These are phyloP conservation scores for Aspergillus conjunctus DNA, from an alignment of 495 filamentous ascomycete species.

Conservation along the genomic window DNA sequence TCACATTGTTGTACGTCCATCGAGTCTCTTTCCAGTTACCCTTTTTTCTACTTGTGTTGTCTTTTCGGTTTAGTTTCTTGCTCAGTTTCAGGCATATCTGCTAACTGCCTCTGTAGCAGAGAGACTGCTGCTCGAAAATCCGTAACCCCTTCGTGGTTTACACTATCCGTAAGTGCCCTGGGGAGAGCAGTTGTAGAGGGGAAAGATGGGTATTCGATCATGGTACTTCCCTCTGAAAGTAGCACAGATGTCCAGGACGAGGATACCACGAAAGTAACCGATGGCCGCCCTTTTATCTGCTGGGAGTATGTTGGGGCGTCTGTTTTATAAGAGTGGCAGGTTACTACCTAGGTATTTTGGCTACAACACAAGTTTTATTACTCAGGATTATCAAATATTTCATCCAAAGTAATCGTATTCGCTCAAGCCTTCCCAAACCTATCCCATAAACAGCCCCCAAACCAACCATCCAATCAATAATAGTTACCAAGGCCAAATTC, in stretches of 20 bases:
- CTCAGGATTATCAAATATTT: not conserved
- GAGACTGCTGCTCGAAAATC: constrained; percentile 21
- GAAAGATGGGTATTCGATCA: constrained; percentile 49
- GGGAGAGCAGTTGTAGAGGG: constrained; percentile 43
- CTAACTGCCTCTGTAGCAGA: constrained; percentile 12
- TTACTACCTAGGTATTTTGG: not conserved
- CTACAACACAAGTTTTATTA: not conserved
- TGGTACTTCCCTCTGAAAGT: constrained; percentile 27
- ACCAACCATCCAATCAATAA: not conserved
- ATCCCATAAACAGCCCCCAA: not conserved
- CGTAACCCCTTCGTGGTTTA: constrained; percentile 37
- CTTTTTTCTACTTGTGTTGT: not conserved
- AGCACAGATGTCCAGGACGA: not conserved
- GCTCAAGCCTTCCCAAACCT: not conserved
- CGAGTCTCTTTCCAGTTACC: not conserved
- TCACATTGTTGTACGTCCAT: constrained; percentile 44
- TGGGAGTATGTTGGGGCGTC: constrained; percentile 47
- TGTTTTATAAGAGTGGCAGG: constrained; percentile 14
- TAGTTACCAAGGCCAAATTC: not conserved
- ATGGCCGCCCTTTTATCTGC: constrained; percentile 30
- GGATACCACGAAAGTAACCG: not conserved
- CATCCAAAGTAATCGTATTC: constrained; percentile 5
- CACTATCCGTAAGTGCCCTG: constrained; percentile 40
- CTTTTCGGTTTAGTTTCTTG: not conserved
- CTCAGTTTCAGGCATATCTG: not conserved